Evolutionary conservation across 345 rosid genomes (phyloP).

Genomic region (Euphorbia lathyris): DNA sequence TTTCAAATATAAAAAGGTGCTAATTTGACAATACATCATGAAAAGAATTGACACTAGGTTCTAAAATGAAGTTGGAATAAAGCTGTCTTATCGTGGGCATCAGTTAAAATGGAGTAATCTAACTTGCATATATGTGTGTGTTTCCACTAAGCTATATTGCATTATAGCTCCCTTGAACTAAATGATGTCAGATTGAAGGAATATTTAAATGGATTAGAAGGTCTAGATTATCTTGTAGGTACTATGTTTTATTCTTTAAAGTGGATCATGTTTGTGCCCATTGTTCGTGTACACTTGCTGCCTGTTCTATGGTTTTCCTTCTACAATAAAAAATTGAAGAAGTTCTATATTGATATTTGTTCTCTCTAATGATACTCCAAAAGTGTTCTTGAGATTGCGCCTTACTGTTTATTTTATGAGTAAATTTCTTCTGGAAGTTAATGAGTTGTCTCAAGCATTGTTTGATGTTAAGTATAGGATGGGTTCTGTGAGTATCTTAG

Average conservation of each 20-base stretch:
- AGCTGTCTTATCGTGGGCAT: background rate
- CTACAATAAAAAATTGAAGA: background rate
- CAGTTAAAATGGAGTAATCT: background rate
- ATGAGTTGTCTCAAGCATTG: conserved; percentile 15
- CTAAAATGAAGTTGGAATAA: background rate
- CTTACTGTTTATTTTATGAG: background rate
- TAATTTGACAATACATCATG: background rate
- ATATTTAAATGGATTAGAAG: background rate
- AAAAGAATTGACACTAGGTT: background rate
- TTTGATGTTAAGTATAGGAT: conserved; percentile 43
- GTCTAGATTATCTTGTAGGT: background rate
- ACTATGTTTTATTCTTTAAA: background rate
- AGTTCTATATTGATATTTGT: background rate
- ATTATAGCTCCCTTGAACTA: background rate
- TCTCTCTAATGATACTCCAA: background rate
- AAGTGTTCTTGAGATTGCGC: background rate
- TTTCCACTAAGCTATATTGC: background rate
- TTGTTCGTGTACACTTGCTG: background rate
- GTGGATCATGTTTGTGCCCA: background rate
- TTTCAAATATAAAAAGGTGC: background rate
- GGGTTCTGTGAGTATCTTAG: conserved; percentile 77
- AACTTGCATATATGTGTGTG: background rate
- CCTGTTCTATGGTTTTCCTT: background rate
- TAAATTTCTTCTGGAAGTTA: conserved; percentile 3
- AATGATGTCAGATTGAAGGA: background rate